Base-by-base conservation (phyloP, 163 green algal species). In the Chlorella variabilis region DNA sequence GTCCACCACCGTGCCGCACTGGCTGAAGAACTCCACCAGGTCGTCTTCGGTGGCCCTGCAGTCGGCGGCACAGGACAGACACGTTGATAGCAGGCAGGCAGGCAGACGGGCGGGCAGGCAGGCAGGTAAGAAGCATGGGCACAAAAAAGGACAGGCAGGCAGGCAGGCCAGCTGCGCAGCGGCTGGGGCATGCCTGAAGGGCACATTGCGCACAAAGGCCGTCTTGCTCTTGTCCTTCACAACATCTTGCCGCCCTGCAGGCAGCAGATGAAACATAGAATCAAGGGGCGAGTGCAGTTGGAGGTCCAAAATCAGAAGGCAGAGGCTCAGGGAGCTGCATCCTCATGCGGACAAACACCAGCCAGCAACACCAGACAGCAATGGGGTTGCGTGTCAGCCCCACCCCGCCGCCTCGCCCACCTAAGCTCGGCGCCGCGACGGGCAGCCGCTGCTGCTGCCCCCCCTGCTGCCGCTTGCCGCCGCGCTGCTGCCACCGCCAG, bases 181-280 rank as follows among this genome's bases (percentile, higher is more conserved):
- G n/a, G n/a, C n/a, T n/a, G n/a, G n/a, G 41, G 18, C 71, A 9
- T 41, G 15, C 75, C 75, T 63, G 81, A 92, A 96, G 9, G 93
- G 89, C 66, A 98, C 70, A 86, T 97, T 97, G 36, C 87, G 81
- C 11, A 94, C 92, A 84, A 93, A 96, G 2, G 94, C 83, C 1
- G 91, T 96, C 59, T 85, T 87, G 23, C 31, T 65, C n/a, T 83
- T 82, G 87, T 97, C 94, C 41, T 90, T 92, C 1, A 89, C 68
- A 21, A 98, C 85, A 49, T 87, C 91, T 0, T 87, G 69, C 15
- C 85, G 82, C 6, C 89, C 89, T 78, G 83, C 45, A 70, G 74
- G 74, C 38, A 61, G 38, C 20, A 41, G 4, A 38, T 21, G 39
- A 48, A 71, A 49, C n/a, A n/a, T n/a, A n/a, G n/a, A n/a, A n/a